These are phyloP conservation scores for Phaeomoniella chlamydospora DNA, from an alignment of 2,329 filamentous ascomycete species.

Conservation along the genomic window DNA sequence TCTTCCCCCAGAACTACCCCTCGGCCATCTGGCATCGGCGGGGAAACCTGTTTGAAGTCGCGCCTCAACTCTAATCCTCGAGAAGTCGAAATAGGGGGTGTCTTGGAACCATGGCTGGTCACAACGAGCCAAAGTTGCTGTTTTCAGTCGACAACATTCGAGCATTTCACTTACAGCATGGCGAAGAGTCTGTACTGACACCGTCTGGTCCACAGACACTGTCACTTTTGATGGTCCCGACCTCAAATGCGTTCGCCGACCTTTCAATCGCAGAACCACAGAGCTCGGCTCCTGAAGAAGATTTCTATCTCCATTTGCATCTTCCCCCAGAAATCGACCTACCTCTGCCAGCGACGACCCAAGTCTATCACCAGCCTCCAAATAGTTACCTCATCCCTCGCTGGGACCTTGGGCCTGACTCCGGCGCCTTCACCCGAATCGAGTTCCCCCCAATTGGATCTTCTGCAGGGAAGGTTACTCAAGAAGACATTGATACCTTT, in stretches of 20 bases:
- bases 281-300: conserved; percentile 52
- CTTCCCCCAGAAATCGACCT: conserved; percentile 89
- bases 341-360: conserved; percentile 83
- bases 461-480: conserved; percentile 49
- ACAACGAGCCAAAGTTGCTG: conserved; percentile 40
- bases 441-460: conserved; percentile 68
- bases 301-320: conserved; percentile 94
- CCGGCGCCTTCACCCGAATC: conserved; percentile 82
- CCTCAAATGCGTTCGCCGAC: conserved; percentile 53
- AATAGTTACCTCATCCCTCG: conserved; percentile 86
- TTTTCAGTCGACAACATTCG: conserved; percentile 58
- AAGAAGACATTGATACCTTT: conserved; percentile 91
- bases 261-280: conserved; percentile 41
- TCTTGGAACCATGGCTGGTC: conserved; percentile 24
- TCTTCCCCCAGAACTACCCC: too few species aligned
- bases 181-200: conserved; percentile 69
- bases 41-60: too few species aligned
- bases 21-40: too few species aligned
- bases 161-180: conserved; percentile 82
- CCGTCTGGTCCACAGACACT: conserved; percentile 78
- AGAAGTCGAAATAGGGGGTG: too few species aligned
- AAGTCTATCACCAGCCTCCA: conserved; percentile 93
- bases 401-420: conserved; percentile 82
- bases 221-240: conserved; percentile 90
- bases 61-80: too few species aligned